These are phyloP conservation scores for Stemphylium vesicarium DNA, from an alignment of 2,329 filamentous ascomycete species.

Conservation along the genomic window DNA sequence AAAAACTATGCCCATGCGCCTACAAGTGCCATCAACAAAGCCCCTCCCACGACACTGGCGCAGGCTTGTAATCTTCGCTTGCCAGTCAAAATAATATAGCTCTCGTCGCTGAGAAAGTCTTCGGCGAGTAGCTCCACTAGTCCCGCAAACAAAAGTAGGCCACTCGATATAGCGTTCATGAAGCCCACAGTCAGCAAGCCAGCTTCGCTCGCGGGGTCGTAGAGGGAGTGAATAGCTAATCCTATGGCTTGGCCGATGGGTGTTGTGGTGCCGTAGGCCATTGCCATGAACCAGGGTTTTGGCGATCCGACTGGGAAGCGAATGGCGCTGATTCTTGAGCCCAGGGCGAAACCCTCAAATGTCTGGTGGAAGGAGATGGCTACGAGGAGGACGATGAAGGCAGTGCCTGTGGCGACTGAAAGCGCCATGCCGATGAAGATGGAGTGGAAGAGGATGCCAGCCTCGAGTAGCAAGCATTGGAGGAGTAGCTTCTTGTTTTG, in stretches of 20 bases:
- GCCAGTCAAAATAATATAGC: constrained; percentile 65
- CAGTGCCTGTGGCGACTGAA: constrained; percentile 69
- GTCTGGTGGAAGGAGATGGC: constrained; percentile 76
- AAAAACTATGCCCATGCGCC: constrained; percentile 65
- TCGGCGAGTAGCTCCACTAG: constrained; percentile 59
- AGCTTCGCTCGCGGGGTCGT: constrained; percentile 56
- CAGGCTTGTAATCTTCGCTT: constrained; percentile 67
- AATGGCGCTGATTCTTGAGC: constrained; percentile 72
- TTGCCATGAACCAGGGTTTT: constrained; percentile 75
- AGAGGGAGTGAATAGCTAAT: constrained; percentile 57
- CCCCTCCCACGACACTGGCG: constrained; percentile 65
- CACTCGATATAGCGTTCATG: constrained; percentile 58
- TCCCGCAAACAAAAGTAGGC: constrained; percentile 57
- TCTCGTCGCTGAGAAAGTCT: constrained; percentile 66
- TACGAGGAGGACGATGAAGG: constrained; percentile 70
- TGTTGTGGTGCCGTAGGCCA: constrained; percentile 67
- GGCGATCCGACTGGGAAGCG: constrained; percentile 72
- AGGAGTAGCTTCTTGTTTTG: constrained; percentile 68
- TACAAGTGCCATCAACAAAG: constrained; percentile 69
- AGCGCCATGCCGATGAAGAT: constrained; percentile 78
- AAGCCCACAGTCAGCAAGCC: constrained; percentile 58
- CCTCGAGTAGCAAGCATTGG: constrained; percentile 77
- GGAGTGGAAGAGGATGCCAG: constrained; percentile 79
- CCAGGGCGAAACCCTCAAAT: constrained; percentile 72
- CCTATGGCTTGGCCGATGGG: constrained; percentile 59